Evolutionary conservation across 257 asterid species (phyloP), one percentile per base, ranked within the genome.

Genomic region (Petunia axillaris): DNA sequence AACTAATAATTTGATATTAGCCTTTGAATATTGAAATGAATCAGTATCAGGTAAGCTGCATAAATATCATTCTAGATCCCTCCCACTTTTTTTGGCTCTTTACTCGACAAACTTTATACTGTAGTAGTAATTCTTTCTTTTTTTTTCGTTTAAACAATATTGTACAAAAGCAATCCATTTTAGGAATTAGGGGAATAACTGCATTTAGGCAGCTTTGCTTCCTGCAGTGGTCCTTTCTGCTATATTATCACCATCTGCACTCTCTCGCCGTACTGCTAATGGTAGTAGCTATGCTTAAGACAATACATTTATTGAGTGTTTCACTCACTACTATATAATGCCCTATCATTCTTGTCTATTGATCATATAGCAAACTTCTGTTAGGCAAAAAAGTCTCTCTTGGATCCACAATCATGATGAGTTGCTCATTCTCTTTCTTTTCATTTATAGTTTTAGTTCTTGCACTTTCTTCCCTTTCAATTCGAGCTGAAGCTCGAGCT

Each of bases 401-500:
- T 52, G 35, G 36, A n/a, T 25, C 16, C 15, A 60, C 52, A 53
- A 54, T 77, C 74, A 83, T 68, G 76, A 88, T 91, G 93, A 86
- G 85, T 36, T 79, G 65, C 76, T 79, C 80, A 5, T 70, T 83
- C 77, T 84, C 86, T 60, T 75, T 16, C 25, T 48, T 80, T 50
- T 63, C 83, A 78, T 84, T 81, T 81, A 82, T 82, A 60, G 2
- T 64, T 58, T 16, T 82, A 13, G 83, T 87, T 2, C 80, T 90
- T 37, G 65, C 87, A 79, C 39, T 89, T 46, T 68, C 4, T 68
- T 0, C 8, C 8, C 2, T 16, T 0, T 0, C 58, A 11, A 0
- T n/a, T n/a, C 68, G 13, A 81, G 91, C 77, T 14, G 92, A 91
- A 48, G 91, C 89, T 37, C 89, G 95, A 13, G 97, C 98, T 0